Base-by-base conservation (phyloP, 352 stramenopile species). In the Globisporangium iwayamae region DNA sequence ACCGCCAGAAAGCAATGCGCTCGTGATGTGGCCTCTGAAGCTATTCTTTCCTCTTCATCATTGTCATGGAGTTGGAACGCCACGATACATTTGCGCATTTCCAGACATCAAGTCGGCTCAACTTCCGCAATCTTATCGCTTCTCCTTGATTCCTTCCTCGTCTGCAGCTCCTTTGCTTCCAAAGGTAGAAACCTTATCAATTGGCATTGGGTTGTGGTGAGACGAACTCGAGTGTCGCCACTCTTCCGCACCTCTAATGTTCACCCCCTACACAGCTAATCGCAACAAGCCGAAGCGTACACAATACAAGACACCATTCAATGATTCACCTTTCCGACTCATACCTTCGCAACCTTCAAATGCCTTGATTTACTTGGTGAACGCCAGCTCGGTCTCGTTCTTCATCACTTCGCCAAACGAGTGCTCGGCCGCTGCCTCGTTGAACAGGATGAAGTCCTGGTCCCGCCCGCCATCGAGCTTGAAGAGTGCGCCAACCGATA, bases 401-500 rank as follows among this genome's bases (percentile, higher is more conserved):
- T 78, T 85, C 67, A 90, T 87, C 65, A 91, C 81, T 34, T 92
- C 77, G 2, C 81, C 79, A 53, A 94, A 92, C 11, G 72, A 68
- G 51, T 90, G 85, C 28, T 90, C 82, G 0, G 78, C 81, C 22
- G 85, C 79, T 14, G 76, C 67, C 67, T 90, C 81, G 65, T 94
- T 94, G 65, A 94, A 94, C 4, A 91, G 56, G 48, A 94, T 92
- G 47, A 90, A 92, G 57, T 94, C 85, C 18, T 85, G 70, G 55
- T 91, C 85, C 68, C 90, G 90, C 10, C 85, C 83, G 2, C 83
- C 85, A n/a, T 89, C 79, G 59, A 91, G 81, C 71, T 93, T 91
- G 67, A 87, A 86, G 2, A 93, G 66, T 25, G 83, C 79, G 3
- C 85, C 85, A 16, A 92, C 81, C 2, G 76, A 74, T 50, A 92